phyloP scores from a whole-genome alignment of 768 basidiomycete species.

The Tephrocybe sp. region DNA sequence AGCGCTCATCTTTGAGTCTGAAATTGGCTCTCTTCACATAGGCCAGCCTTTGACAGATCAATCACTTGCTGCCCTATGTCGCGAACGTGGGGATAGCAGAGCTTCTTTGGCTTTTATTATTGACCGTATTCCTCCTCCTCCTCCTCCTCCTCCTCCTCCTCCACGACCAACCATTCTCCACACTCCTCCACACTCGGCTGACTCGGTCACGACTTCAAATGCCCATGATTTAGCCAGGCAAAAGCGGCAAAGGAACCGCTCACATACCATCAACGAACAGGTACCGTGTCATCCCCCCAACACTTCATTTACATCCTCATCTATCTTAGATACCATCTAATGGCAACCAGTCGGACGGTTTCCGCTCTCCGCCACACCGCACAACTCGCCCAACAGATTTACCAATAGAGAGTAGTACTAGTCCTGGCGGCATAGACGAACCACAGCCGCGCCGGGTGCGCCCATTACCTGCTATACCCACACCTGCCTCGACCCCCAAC shows the following conservation, averaged over 20 bases:
- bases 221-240: neutral
- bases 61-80: conserved; percentile 13
- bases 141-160: conserved; percentile 1
- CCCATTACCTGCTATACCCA: conserved; percentile 21
- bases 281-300: neutral
- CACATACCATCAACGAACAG: conserved; percentile 12
- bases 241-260: conserved; percentile 7
- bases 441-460: conserved; percentile 17
- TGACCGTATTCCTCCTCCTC: conserved; percentile 2
- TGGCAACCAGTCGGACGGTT: neutral
- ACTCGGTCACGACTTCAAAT: neutral
- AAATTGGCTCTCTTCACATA: conserved; percentile 18
- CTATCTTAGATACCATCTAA: neutral
- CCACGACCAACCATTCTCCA: neutral
- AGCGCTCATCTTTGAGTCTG: conserved; percentile 19
- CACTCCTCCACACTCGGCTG: conserved; percentile 4
- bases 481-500: conserved; percentile 9
- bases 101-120: conserved; percentile 19
- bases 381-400: conserved; percentile 8
- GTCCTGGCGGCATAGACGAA: conserved; percentile 3
- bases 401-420: conserved; percentile 2
- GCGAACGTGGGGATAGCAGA: conserved; percentile 16
- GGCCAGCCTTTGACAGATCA: conserved; percentile 15
- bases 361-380: conserved; percentile 10
- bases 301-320: neutral